A percentile compares a stretch with the other conserved stretches of the same genome.
Conservation (phyloP, 371 early-diverging fungal genomes). For the Mucor sp. region DNA sequence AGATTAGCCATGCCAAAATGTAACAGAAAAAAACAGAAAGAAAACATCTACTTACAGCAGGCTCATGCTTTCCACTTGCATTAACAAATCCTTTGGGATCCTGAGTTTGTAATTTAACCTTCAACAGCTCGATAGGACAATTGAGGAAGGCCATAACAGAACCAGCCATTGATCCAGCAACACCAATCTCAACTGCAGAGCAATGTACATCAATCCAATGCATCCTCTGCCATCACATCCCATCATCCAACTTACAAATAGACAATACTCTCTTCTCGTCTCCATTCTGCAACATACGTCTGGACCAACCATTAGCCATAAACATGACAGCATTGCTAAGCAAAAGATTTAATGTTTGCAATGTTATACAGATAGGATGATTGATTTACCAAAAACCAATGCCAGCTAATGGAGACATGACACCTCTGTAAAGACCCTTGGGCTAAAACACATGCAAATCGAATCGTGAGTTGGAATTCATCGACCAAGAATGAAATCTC, state of each 20-base stretch:
- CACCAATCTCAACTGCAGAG: slow-evolving; percentile 48
- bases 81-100: slow-evolving; percentile 44
- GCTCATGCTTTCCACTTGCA: slow-evolving; percentile 36
- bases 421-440: slow-evolving; percentile 83
- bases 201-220: background rate
- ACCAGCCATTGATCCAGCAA: slow-evolving; percentile 82
- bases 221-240: no score
- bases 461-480: background rate
- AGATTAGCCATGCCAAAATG: background rate
- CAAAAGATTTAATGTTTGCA: background rate
- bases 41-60: slow-evolving; percentile 41
- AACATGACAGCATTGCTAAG: slow-evolving; percentile 83
- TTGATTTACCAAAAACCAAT: slow-evolving; percentile 74
- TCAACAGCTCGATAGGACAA: slow-evolving; percentile 84
- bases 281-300: slow-evolving; percentile 61
- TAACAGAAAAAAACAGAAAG: background rate
- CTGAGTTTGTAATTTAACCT: slow-evolving; percentile 85
- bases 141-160: slow-evolving; percentile 81
- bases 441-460: slow-evolving; percentile 33
- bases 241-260: slow-evolving; percentile 24
- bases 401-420: slow-evolving; percentile 81
- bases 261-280: slow-evolving; percentile 48
- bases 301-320: slow-evolving; percentile 75
- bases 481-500: background rate
- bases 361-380: background rate